Conservation (phyloP, 192 early-diverging fungal genomes). For the Thamnidium elegans region DNA sequence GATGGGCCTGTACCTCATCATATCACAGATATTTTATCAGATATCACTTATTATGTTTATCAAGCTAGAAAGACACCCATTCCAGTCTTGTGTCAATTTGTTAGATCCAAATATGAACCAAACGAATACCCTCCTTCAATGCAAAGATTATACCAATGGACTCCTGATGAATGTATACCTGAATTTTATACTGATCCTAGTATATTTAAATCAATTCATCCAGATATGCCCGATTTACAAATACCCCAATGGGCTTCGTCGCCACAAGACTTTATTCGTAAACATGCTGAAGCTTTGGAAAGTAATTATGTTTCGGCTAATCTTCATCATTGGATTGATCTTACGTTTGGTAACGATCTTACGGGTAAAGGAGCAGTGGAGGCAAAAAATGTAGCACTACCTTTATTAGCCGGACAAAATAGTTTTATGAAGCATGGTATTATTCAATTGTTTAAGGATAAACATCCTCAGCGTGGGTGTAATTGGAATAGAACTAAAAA, state of each 20-base stretch:
- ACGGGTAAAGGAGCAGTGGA: constrained; percentile 69
- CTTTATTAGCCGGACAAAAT: constrained; percentile 76
- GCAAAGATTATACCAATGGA: constrained; percentile 63
- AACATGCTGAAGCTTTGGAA: constrained; percentile 74
- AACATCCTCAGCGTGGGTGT: constrained; percentile 65
- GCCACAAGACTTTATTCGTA: constrained; percentile 78
- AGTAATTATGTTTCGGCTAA: constrained; percentile 73
- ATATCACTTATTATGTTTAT: constrained; percentile 71
- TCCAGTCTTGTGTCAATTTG: constrained; percentile 61
- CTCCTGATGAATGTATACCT: constrained; percentile 73
- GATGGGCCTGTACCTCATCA: constrained; percentile 66
- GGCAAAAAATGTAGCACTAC: constrained; percentile 74
- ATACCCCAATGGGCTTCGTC: constrained; percentile 66
- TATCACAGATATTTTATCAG: constrained; percentile 65
- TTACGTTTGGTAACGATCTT: constrained; percentile 86
- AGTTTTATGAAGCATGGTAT: constrained; percentile 71
- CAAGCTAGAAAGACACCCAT: constrained; percentile 61
- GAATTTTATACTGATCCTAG: constrained; percentile 67
- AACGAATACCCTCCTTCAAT: constrained; percentile 66
- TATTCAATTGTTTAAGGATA: constrained; percentile 81
- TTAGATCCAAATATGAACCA: constrained; percentile 64
- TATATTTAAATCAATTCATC: constrained; percentile 62
- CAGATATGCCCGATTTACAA: constrained; percentile 59
- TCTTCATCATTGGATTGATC: constrained; percentile 84
- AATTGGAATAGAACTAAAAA: constrained; percentile 45